A percentile compares a stretch with the other conserved stretches of the same genome.
Evolutionary conservation across 1,284 basidiomycete species (phyloP).

Genomic region (Pyrrhoderma lamaoense): DNA sequence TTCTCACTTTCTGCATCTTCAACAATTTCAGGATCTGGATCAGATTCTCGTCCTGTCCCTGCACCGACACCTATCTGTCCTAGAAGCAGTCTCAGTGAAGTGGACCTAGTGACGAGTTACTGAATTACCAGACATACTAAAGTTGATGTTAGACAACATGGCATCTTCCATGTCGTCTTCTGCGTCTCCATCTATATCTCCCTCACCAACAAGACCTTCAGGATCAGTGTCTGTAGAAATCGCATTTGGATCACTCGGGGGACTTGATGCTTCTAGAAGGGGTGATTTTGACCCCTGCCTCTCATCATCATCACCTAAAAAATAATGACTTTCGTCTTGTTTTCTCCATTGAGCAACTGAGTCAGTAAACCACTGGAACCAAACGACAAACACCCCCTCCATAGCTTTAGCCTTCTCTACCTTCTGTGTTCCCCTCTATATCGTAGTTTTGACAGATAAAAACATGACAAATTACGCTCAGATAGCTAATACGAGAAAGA

Average conservation of each 20-base stretch:
- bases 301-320: conserved; percentile 42
- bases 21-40: conserved; percentile 20
- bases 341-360: conserved; percentile 76
- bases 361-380: conserved; percentile 84
- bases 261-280: conserved; percentile 35
- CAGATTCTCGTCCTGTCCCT: conserved; percentile 17
- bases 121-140: conserved; percentile 6
- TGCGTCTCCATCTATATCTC: conserved; percentile 32
- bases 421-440: conserved; percentile 81
- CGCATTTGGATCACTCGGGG: conserved; percentile 43
- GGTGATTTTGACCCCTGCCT: conserved; percentile 22
- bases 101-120: too few species aligned
- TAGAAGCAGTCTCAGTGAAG: too few species aligned
- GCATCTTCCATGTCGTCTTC: conserved; percentile 21
- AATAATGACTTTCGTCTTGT: conserved; percentile 66
- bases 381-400: conserved; percentile 74
- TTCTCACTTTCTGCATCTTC: background rate
- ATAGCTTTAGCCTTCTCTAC: conserved; percentile 72
- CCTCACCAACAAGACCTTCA: conserved; percentile 57
- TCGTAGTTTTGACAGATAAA: background rate
- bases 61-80: too few species aligned
- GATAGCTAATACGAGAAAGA: conserved; percentile 6
- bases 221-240: conserved; percentile 62
- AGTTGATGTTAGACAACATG: conserved; percentile 16
- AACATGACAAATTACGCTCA: conserved; percentile 1